Percentiles rank a stretch among this genome's conserved stretches.
Evolutionary conservation across 75 land plant genomes (phyloP).

Genomic region (Pinus tabuliformis): DNA sequence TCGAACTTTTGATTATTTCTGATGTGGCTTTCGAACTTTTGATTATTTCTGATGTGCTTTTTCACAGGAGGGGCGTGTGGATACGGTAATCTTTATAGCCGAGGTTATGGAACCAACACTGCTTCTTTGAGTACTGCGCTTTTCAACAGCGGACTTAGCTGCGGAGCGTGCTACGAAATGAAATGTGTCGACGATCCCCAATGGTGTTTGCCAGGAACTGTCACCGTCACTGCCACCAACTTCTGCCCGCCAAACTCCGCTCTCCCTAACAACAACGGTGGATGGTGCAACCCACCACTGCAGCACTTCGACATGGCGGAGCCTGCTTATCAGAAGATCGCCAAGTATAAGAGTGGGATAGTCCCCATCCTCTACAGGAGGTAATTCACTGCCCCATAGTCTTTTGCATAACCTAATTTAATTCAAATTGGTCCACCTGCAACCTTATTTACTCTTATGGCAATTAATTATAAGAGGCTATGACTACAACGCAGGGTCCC

Average conservation of each 20-base stretch:
- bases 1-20: too few species aligned
- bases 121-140: slow-evolving; percentile 11
- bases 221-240: slow-evolving; percentile 12
- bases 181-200: not conserved
- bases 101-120: slow-evolving; percentile 16
- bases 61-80: not conserved
- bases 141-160: slow-evolving; percentile 4
- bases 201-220: slow-evolving; percentile 5
- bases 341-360: slow-evolving; percentile 6
- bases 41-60: not conserved
- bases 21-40: too few species aligned
- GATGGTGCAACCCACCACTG: slow-evolving; percentile 13
- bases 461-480: not conserved
- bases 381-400: not conserved
- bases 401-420: too few species aligned
- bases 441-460: not conserved
- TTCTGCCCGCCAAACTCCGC: slow-evolving; percentile 14
- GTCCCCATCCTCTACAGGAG: slow-evolving; percentile 14
- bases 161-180: slow-evolving; percentile 6
- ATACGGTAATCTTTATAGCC: slow-evolving; percentile 18
- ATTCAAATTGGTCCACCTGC: too few species aligned
- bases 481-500: slow-evolving; percentile 5
- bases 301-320: slow-evolving; percentile 12
- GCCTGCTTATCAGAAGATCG: slow-evolving; percentile 5
- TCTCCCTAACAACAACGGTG: slow-evolving; percentile 4